Evolutionary conservation across 2,329 filamentous ascomycete genomes (phyloP), one percentile per base, ranked within the genome.

Genomic region (Laburnicola sp.): DNA sequence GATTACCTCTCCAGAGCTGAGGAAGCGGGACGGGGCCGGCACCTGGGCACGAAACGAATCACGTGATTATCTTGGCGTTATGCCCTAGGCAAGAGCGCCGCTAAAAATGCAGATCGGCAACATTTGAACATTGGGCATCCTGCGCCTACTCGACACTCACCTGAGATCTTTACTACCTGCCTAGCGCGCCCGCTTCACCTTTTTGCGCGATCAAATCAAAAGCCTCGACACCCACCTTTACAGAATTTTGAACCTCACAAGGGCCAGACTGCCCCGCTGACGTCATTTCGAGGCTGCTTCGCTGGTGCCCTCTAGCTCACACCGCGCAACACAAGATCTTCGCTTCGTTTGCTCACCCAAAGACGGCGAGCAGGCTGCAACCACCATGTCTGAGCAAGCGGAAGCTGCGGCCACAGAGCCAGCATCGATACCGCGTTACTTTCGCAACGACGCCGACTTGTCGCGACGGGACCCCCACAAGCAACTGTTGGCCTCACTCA

Each of bases 401-500:
- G 51, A 58, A 47, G 28, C 51, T 25, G 60, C 60, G 41, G 56
- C 63, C 48, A 44, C 59, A 38, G 50, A 64, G 16, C 46, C 63
- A 8, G 42, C 64, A 28, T 64, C 65, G 27, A 70, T 71, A 56
- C 72, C 73, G 51, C 73, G 73, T 57, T 74, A 74, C 56, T 75
- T 75, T 52, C 66, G 67, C n/a, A 75, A 75, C 54, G 70, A 74
- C 59, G 68, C 70, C 34, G 56, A 66, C 32, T 57, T 71, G 31
- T 59, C 65, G 39, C 58, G 63, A 54, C 62, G 73, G 68, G 77
- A 80, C 55, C 73, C 78, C 48, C 72, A 77, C 66, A 78, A 79
- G 53, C 78, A 80, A 62, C 69, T 80, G 55, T 68, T 78, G 59
- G 77, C 77, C 48, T 80, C 77, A 11, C 69, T 80, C 44, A 75